phyloP scores from a whole-genome alignment of 1,284 basidiomycete species.

The Peniophora sp. region DNA sequence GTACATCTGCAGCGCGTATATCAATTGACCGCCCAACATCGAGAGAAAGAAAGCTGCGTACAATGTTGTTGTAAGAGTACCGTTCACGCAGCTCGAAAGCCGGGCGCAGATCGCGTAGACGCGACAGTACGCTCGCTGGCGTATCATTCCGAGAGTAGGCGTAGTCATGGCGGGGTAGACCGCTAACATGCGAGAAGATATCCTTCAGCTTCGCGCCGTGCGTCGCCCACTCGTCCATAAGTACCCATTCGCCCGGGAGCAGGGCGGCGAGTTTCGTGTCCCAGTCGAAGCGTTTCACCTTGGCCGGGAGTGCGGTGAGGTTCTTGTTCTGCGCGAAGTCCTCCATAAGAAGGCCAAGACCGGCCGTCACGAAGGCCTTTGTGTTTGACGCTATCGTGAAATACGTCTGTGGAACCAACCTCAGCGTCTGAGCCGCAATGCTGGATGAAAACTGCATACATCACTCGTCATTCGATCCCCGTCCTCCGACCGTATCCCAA shows the following conservation, averaged over 20 bases:
- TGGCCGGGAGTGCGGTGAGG: slow-evolving; percentile 18
- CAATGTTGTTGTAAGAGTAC: slow-evolving; percentile 38
- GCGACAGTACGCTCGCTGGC: slow-evolving; percentile 18
- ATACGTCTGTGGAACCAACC: slow-evolving; percentile 20
- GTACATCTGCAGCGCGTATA: slow-evolving; percentile 12
- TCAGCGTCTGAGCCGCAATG: neutral
- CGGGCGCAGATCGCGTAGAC: slow-evolving; percentile 28
- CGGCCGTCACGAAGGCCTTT: slow-evolving; percentile 32
- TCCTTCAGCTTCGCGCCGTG: slow-evolving; percentile 29
- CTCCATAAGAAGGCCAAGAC: slow-evolving; percentile 29
- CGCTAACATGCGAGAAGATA: slow-evolving; percentile 17
- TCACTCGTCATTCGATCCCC: slow-evolving; percentile 20
- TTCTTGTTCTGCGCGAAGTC: slow-evolving; percentile 20
- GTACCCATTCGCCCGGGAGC: slow-evolving; percentile 30
- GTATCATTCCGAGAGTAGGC: slow-evolving; percentile 4
- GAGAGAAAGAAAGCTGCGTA: slow-evolving; percentile 18
- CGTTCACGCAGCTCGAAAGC: slow-evolving; percentile 32
- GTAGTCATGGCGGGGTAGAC: slow-evolving; percentile 12
- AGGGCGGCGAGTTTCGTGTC: slow-evolving; percentile 31
- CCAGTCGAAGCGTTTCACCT: slow-evolving; percentile 21
- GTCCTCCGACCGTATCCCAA: slow-evolving; percentile 22
- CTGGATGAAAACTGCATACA: slow-evolving; percentile 13
- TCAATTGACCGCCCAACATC: neutral
- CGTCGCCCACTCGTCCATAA: slow-evolving; percentile 27
- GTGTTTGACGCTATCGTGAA: slow-evolving; percentile 37